Evolutionary conservation across 495 filamentous ascomycete genomes (phyloP).

Genomic region (Amniculicola lignicola): DNA sequence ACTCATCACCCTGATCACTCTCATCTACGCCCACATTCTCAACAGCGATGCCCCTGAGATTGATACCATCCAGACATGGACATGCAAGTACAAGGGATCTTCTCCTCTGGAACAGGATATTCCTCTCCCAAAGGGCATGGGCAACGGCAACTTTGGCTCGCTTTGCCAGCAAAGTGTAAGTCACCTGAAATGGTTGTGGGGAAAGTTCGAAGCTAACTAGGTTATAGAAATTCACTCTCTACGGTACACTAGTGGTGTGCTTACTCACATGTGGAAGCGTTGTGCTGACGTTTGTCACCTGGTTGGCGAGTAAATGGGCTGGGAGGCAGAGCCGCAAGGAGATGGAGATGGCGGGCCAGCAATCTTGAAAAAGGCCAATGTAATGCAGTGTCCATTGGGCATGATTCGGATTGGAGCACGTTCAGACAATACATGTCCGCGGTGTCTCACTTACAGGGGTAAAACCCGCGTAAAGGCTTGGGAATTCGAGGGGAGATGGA

Average conservation of each 20-base stretch:
- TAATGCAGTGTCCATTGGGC: too few species aligned
- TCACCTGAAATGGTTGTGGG: background rate
- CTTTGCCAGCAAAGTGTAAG: conserved; percentile 30
- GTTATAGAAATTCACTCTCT: conserved; percentile 30
- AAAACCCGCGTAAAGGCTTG: too few species aligned
- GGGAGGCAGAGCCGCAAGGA: conserved; percentile 18
- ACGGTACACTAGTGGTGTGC: conserved; percentile 30
- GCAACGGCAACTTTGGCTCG: conserved; percentile 24
- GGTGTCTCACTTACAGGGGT: too few species aligned
- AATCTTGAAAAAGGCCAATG: too few species aligned
- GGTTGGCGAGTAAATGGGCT: conserved; percentile 34
- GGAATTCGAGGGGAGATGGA: too few species aligned
- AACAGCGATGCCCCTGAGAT: conserved; percentile 34
- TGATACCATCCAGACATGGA: conserved; percentile 41
- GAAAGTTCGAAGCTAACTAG: background rate
- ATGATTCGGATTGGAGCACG: too few species aligned
- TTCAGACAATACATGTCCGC: too few species aligned
- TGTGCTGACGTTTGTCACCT: conserved; percentile 20
- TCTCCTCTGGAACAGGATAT: conserved; percentile 17
- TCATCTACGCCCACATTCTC: conserved; percentile 39
- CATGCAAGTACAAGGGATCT: conserved; percentile 31
- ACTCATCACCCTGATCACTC: conserved; percentile 32
- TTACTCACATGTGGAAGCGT: conserved; percentile 12
- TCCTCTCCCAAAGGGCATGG: conserved; percentile 12
- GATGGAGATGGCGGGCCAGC: conserved; percentile 19